These are phyloP conservation scores for Cercospora sp. DNA, from an alignment of 2,329 filamentous ascomycete species.

Conservation along the genomic window DNA sequence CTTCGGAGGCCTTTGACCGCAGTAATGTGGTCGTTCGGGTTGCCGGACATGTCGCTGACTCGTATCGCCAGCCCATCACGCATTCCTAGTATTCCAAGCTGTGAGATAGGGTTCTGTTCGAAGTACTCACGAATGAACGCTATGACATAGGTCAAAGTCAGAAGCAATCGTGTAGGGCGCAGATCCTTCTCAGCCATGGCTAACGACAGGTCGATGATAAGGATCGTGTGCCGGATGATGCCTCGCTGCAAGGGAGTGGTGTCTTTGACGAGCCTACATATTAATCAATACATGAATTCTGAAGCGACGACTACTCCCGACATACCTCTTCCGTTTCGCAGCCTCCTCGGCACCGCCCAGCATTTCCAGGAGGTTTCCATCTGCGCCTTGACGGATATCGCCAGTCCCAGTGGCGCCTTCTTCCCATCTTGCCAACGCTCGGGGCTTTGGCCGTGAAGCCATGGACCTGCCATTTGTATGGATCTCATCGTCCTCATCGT, in stretches of 20 bases:
- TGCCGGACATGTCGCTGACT: constrained; percentile 87
- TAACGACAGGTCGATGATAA: constrained; percentile 87
- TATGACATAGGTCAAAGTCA: constrained; percentile 77
- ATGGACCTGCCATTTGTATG: constrained; percentile 22
- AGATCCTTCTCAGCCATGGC: constrained; percentile 96
- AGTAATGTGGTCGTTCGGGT: constrained; percentile 82
- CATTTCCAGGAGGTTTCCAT: constrained; percentile 38
- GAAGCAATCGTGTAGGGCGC: constrained; percentile 79
- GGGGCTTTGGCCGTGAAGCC: constrained; percentile 32
- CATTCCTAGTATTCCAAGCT: constrained; percentile 90
- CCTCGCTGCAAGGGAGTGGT: constrained; percentile 94
- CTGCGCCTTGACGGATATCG: constrained; percentile 39
- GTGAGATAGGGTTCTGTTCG: constrained; percentile 97
- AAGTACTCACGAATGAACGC: constrained; percentile 94
- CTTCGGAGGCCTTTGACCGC: constrained; percentile 61
- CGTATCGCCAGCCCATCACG: constrained; percentile 83
- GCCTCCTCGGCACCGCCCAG: constrained; percentile 41
- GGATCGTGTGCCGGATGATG: constrained; percentile 92
- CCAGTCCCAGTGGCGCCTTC: constrained; percentile 35
- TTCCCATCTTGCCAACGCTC: constrained; percentile 40
- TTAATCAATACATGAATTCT: background rate
- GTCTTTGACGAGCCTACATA: constrained; percentile 73
- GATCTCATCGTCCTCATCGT: constrained; percentile 32
- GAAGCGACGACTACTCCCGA: background rate
- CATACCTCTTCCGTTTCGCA: constrained; percentile 37